Evolutionary conservation across 2,329 filamentous ascomycete species (phyloP), one percentile per base, ranked within the genome.

Genomic region (Aspergillus fumigatiaffinis): DNA sequence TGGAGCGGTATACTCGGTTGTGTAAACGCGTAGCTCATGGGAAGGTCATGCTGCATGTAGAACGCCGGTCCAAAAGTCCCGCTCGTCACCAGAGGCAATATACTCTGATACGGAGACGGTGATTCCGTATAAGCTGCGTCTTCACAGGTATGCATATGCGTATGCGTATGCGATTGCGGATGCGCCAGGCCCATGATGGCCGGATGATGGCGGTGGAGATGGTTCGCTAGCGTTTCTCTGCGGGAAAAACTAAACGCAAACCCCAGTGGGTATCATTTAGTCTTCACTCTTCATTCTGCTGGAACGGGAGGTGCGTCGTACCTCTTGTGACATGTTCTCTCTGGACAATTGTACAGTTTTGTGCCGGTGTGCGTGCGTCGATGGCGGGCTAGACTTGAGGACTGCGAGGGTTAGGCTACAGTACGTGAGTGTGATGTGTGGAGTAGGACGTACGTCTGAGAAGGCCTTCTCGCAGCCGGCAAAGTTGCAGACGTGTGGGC

Each of bases 391-490:
- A 76, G 60, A 71, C 73, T 76, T 46, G 73, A 75, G 6, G 73
- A 75, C 73, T 75, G 50, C 14, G 14, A 38, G 6, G 14, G 14
- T 35, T 55, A 42, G 51, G 25, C 25, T 25, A 25, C 25, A 26
- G 25, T 26, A 6, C 4, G 2, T 14, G 17, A 12, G 23, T 4
- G 38, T 23, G 35, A 4, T 6, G 14, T 50, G 23, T 50, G 25
- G 47, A 25, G 6, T 12, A 14, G 17, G 9, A 58, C 73, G 68
- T 70, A 77, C 75, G 64, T 77, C 75, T 51, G 74, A 77, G 58
- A 77, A 77, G 32, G 75, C 75, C 57, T 77, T 77, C 50, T 68
- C 71, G 57, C 75, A 77, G 35, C 72, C 73, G 57, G 73, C 71
- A 60, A 73, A 68, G 54, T 77, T 73, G 63, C 73, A 75, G 48